phyloP scores from a whole-genome alignment of 495 filamentous ascomycete genomes.

The Beverwykella pulmonaria region DNA sequence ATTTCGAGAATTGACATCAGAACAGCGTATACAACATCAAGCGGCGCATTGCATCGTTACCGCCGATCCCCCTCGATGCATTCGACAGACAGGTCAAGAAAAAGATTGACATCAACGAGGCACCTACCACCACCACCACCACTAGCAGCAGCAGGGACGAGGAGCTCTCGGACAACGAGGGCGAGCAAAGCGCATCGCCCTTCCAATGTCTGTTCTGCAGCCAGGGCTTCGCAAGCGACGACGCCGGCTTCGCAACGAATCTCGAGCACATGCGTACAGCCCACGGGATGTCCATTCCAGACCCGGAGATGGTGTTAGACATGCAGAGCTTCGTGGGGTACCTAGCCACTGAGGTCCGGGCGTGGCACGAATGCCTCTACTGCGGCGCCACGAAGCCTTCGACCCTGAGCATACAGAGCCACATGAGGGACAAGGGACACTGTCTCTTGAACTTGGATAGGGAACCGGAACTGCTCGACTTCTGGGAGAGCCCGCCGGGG shows the following conservation, averaged over 20 bases:
- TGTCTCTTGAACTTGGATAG: conserved; percentile 36
- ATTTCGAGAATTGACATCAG: conserved; percentile 12
- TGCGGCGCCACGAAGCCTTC: conserved; percentile 35
- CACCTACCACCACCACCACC: no score
- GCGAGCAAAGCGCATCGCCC: conserved; percentile 11
- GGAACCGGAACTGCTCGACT: no score
- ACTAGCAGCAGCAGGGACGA: neutral
- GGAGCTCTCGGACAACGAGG: conserved; percentile 12
- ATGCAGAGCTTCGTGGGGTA: conserved; percentile 35
- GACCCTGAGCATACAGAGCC: conserved; percentile 28
- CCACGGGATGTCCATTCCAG: conserved; percentile 36
- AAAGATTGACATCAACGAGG: conserved; percentile 6
- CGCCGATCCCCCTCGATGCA: conserved; percentile 24
- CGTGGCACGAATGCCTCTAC: conserved; percentile 39
- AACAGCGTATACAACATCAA: conserved; percentile 37
- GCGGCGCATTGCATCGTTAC: conserved; percentile 34
- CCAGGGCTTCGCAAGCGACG: conserved; percentile 15
- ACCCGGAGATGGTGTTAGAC: conserved; percentile 17
- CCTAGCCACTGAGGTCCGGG: conserved; percentile 22
- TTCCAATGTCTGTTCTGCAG: conserved; percentile 39
- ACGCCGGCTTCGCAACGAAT: conserved; percentile 23
- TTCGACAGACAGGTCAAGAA: conserved; percentile 22
- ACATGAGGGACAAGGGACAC: conserved; percentile 42
- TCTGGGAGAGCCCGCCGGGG: conserved; percentile 18
- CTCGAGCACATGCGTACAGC: conserved; percentile 33